phyloP scores from a whole-genome alignment of 1,284 basidiomycete genomes.

The Coniophora puteana region DNA sequence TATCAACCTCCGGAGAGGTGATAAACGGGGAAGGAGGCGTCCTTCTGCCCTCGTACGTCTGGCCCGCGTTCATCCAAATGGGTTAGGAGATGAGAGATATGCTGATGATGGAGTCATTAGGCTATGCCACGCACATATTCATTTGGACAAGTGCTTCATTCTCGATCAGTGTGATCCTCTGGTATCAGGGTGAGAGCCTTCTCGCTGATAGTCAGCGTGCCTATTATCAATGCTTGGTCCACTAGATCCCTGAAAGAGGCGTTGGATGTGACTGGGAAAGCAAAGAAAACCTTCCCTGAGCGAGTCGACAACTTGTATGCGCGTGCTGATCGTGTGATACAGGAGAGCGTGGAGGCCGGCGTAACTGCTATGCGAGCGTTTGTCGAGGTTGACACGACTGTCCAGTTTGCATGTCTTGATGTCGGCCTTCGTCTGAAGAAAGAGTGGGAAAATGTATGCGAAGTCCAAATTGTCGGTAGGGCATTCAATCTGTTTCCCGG shows the following conservation, averaged over 20 bases:
- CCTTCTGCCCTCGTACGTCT: slow-evolving; percentile 48
- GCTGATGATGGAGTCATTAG: slow-evolving; percentile 25
- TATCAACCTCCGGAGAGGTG: background rate
- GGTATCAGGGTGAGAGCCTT: slow-evolving; percentile 48
- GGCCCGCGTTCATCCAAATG: background rate
- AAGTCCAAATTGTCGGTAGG: slow-evolving; percentile 55
- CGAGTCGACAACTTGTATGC: slow-evolving; percentile 41
- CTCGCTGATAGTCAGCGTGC: background rate
- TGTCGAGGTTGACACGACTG: slow-evolving; percentile 57
- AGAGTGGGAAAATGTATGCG: slow-evolving; percentile 42
- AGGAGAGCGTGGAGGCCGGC: slow-evolving; percentile 53
- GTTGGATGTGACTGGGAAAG: slow-evolving; percentile 44
- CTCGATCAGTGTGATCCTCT: slow-evolving; percentile 50
- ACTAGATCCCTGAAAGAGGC: slow-evolving; percentile 55
- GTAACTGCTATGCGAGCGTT: slow-evolving; percentile 59
- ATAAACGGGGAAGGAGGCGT: slow-evolving; percentile 46
- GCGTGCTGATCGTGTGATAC: slow-evolving; percentile 50
- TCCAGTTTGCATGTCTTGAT: slow-evolving; percentile 47
- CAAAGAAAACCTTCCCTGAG: slow-evolving; percentile 44
- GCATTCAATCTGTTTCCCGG: background rate
- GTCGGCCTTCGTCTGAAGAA: slow-evolving; percentile 44
- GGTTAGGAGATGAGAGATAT: background rate
- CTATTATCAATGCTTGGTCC: slow-evolving; percentile 7
- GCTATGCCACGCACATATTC: slow-evolving; percentile 61
- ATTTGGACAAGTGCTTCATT: slow-evolving; percentile 67